Base-by-base conservation (phyloP, 2,329 filamentous ascomycete species). In the Aspergillus tanneri region DNA sequence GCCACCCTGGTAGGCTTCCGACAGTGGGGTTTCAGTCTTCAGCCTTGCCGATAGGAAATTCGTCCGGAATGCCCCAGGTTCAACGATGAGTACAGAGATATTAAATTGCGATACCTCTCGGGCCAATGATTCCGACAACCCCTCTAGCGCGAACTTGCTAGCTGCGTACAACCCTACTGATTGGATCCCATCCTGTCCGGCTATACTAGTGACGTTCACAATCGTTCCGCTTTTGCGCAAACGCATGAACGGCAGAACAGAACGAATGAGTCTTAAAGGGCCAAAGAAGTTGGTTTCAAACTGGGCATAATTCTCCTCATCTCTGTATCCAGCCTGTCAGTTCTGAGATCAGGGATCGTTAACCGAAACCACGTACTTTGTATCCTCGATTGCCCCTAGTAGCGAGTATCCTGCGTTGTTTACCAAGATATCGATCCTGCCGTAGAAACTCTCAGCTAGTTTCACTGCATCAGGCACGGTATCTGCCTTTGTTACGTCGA, bases 121-220 rank as follows among this genome's bases (percentile, higher is more conserved):
- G 1, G 67, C 60, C 0, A 75, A 54, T 0, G 67, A 58, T 46
- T 75, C 72, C 0, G 68, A 69, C 11, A 68, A 30, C 1, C 66
- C 71, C 52, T 76, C 73, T 1, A 76, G 57, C 0, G 69, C 73
- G 18, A 67, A 70, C 45, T 76, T 76, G 41, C 61, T 68, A 0
- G 76, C 62, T 6, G 62, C 59, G 49, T 77, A 76, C 18, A 71
- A 61, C 0, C 64, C 64, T 34, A 46, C 64, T 56, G 49, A 65
- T 0, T 72, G 58, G 0, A 60, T 59, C n/a, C 67, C 65, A 5
- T 55, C 47, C 69, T 73, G 78, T 30, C 74, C 77, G 0, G 66
- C 76, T 3, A 79, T 54, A 39, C 75, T 78, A 27, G 74, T 74
- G 54, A 81, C 72, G 2, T 71, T 75, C 10, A 73, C 73, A 1